Percentiles rank a stretch among this genome's conserved stretches.
phyloP scores from a whole-genome alignment of 2,329 filamentous ascomycete species.

The Domatiomyces catenatus region DNA sequence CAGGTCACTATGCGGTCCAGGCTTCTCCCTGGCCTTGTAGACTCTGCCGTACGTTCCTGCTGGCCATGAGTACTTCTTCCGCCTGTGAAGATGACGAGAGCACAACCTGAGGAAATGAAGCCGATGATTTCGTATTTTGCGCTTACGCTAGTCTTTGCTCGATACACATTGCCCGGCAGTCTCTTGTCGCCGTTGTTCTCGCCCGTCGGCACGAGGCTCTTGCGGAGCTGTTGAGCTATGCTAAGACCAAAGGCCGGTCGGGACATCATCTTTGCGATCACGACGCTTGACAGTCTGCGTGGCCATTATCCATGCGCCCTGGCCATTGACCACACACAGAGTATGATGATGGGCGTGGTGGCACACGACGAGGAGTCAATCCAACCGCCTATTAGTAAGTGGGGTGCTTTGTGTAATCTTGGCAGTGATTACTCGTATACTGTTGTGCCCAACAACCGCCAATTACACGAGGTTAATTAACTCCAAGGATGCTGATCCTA shows the following conservation, averaged over 20 bases:
- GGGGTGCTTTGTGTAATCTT: no score
- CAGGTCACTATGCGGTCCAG: conserved; percentile 38
- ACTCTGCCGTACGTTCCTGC: conserved; percentile 86
- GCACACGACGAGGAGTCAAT: no score
- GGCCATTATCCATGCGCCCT: neutral
- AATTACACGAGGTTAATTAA: no score
- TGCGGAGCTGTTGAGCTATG: conserved; percentile 13
- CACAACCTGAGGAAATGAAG: conserved; percentile 64
- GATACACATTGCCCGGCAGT: conserved; percentile 37
- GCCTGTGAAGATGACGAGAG: neutral
- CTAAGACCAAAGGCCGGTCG: conserved; percentile 10
- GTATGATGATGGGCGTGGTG: no score
- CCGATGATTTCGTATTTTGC: conserved; percentile 89
- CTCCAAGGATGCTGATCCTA: no score
- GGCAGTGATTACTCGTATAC: no score
- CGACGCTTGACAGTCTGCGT: neutral
- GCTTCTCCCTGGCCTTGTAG: conserved; percentile 74
- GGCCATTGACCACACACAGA: neutral
- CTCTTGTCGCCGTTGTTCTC: conserved; percentile 17
- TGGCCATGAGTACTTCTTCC: neutral
- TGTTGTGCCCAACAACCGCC: no score
- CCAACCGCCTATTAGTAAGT: no score
- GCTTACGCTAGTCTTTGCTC: conserved; percentile 67
- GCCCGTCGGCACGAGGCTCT: conserved; percentile 6
- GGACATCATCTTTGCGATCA: conserved; percentile 5